Base-by-base conservation (phyloP, 2,329 filamentous ascomycete species). In the Periconia sp. region DNA sequence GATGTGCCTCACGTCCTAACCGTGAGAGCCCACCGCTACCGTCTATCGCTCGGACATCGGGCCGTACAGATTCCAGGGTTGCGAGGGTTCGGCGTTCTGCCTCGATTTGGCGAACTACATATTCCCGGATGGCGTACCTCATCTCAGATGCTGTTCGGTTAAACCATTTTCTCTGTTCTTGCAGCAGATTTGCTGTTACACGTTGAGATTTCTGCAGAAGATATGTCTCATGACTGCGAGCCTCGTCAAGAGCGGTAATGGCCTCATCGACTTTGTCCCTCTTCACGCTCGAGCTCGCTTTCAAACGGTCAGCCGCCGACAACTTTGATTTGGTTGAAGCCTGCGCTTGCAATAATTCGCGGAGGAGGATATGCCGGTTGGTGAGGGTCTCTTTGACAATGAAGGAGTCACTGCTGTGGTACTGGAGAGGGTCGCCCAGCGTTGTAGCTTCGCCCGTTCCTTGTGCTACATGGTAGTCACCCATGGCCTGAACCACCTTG, bases 351-450 rank as follows among this genome's bases (percentile, higher is more conserved):
- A 95, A 75, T 46, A 97, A 85, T 64, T 99, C 94, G 46, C 94
- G 90, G 30, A 96, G 87, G 15, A 99, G 81, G 50, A 99, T 96
- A 73, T 99, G 94, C 10, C 94, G 88, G 74, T 99, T 99, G 4
- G 94, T 99, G 51, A 99, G 81, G 9, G 92, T 96, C 68, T 99
- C 94, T 72, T 99, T 99, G 56, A 97, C 94, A 59, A 97, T 95
- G 66, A 96, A 95, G 31, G 94, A 89, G 70, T 99, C 94, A 43
- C 89, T 86, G 31, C 91, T 96, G 73, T 97, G 91, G 66, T 97
- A 96, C 61, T 92, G 88, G 50, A 99, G 84, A 9, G 94, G 89
- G 59, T 99, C 94, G 32, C 90, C 91, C 36, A 99, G 81, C 1
- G 92, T 96, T 7, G 92, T 95, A 7, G 94, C 94, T 75, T 99